phyloP scores from a whole-genome alignment of 108 stramenopile species.

The Mediolabrus comicus region DNA sequence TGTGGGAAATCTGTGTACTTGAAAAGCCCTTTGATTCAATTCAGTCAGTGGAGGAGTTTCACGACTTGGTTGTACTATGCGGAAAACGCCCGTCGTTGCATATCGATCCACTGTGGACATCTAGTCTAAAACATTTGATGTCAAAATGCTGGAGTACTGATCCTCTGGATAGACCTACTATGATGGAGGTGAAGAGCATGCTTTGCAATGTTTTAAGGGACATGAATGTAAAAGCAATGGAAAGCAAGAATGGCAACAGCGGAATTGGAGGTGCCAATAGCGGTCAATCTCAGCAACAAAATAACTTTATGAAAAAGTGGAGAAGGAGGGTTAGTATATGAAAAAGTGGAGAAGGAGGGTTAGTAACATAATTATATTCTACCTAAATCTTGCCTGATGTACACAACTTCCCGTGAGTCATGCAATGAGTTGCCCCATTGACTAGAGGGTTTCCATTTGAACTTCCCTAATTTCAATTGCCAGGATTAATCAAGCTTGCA shows the following conservation, averaged over 20 bases:
- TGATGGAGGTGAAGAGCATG: slow-evolving; percentile 43
- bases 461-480: too few species aligned
- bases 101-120: slow-evolving; percentile 59
- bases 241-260: not conserved
- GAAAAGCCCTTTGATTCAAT: slow-evolving; percentile 65
- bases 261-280: not conserved
- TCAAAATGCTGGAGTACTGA: slow-evolving; percentile 57
- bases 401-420: too few species aligned
- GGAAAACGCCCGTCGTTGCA: slow-evolving; percentile 66
- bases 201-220: slow-evolving; percentile 33
- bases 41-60: slow-evolving; percentile 21
- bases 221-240: slow-evolving; percentile 10
- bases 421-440: too few species aligned
- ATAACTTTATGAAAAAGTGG: not conserved
- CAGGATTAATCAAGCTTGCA: too few species aligned
- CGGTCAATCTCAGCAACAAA: not conserved
- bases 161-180: slow-evolving; percentile 53
- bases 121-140: slow-evolving; percentile 64
- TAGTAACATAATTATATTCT: too few species aligned
- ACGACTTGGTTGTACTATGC: slow-evolving; percentile 49
- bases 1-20: slow-evolving; percentile 63
- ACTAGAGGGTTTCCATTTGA: too few species aligned
- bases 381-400: too few species aligned
- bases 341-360: slow-evolving; percentile 1
- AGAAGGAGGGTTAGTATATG: not conserved